Base-by-base conservation (phyloP, 192 early-diverging fungal species). In the Entophlyctis helioformis region DNA sequence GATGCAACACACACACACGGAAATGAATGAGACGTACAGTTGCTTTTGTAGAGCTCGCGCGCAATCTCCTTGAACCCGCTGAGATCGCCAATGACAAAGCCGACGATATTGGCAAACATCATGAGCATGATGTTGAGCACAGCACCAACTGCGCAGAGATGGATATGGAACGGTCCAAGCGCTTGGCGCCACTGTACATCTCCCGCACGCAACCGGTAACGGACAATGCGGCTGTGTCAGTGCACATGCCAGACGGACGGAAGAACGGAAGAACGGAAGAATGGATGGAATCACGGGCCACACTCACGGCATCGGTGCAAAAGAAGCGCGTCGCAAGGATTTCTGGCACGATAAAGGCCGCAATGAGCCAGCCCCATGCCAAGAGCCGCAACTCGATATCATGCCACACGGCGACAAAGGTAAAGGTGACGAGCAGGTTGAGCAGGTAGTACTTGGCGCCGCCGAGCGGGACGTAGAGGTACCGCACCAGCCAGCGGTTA, bases 361-460 rank as follows among this genome's bases (percentile, higher is more conserved):
- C 78, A 39, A 92, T 86, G 2, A 96, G 59, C 89, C 87, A 93
- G 12, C 84, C 87, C 90, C 89, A 98, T 24, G 85, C 84, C 50
- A 96, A 50, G 20, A 97, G 53, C 16, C 72, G 69, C 53, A 91
- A 50, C 1, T 81, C 71, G 34, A 96, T 84, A 50, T 98, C 95
- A 63, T 98, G 95, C 95, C 95, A 98, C 12, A 96, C 44, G 6
- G 92, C 95, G 8, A 98, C 95, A 74, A 96, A 98, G 1, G 91
- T 90, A 57, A 98, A 98, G 1, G 89, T 74, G 1, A 86, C 69
- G 61, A 83, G 87, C 23, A 84, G 80, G 55, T 92, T 92, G 60
- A 84, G 72, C 6, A 68, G 37, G 37, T 78, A 69, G 36, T 81
- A 75, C 7, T 62, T 58, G 1, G 72, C 54, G 23, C 92, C 94